A percentile compares a stretch with the other conserved stretches of the same genome.
Conservation (phyloP, 441 rosid genomes). For the Euphorbia celastroides region DNA sequence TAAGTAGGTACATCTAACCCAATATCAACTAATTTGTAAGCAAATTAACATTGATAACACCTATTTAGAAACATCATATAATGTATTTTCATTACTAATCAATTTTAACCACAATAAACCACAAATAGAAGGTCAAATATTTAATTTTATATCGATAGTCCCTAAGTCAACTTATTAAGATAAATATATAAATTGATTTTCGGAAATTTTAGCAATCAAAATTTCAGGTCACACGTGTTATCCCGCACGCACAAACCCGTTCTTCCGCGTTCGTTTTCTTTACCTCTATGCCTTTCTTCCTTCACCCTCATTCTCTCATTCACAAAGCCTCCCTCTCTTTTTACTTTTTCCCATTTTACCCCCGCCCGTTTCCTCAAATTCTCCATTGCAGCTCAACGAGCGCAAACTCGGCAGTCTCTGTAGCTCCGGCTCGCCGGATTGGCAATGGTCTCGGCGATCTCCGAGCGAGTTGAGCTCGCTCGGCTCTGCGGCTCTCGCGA, state of each 20-base stretch:
- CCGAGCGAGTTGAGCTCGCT: slow-evolving; percentile 86
- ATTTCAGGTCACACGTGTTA: slow-evolving; percentile 23
- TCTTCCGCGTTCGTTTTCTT: slow-evolving; percentile 13
- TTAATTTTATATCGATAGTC: too few species aligned
- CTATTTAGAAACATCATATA: too few species aligned
- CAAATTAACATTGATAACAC: too few species aligned
- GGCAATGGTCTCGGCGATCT: slow-evolving; percentile 28
- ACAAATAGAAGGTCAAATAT: too few species aligned
- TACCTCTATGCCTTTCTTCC: slow-evolving; percentile 10
- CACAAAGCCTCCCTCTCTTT: too few species aligned
- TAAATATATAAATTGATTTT: too few species aligned
- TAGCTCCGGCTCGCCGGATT: slow-evolving; percentile 1
- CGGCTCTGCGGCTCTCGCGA: slow-evolving; percentile 70
- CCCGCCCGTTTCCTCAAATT: slow-evolving; percentile 2
- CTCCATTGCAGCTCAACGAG: not conserved
- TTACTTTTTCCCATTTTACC: slow-evolving; percentile 1
- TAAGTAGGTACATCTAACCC: too few species aligned
- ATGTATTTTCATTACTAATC: too few species aligned
- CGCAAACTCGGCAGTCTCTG: not conserved
- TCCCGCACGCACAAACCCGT: slow-evolving; percentile 21
- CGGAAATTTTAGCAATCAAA: too few species aligned
- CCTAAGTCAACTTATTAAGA: too few species aligned
- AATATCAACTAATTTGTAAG: too few species aligned
- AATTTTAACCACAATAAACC: too few species aligned
- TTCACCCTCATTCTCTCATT: slow-evolving; percentile 4